Percentiles rank a stretch among this genome's conserved stretches.
Evolutionary conservation across 2,329 filamentous ascomycete genomes (phyloP).

Genomic region (Biscogniauxia mediterranea): DNA sequence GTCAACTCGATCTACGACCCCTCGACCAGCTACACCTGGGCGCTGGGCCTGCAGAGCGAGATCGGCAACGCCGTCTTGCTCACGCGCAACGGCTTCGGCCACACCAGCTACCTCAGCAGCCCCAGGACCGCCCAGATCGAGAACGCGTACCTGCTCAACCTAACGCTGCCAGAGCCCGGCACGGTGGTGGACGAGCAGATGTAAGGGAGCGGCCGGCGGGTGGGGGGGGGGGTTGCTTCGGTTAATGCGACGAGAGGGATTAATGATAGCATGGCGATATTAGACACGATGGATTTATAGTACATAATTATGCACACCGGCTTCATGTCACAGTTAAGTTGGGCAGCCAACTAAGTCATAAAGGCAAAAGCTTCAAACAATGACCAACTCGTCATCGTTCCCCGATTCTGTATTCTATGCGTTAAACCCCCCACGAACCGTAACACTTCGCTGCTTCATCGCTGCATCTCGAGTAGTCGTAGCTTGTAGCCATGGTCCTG

Average conservation of each 20-base stretch:
- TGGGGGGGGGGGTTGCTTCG: background rate
- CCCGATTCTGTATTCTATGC: too few relatives aligned
- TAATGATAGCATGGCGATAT: too few relatives aligned
- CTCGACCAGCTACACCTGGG: slow-evolving; percentile 39
- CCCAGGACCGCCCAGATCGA: slow-evolving; percentile 34
- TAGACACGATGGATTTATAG: too few relatives aligned
- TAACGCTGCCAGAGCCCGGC: slow-evolving; percentile 31
- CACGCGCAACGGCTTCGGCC: slow-evolving; percentile 39
- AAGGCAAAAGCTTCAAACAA: too few relatives aligned
- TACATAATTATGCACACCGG: too few relatives aligned
- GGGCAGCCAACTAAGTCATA: too few relatives aligned
- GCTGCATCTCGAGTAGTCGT: too few relatives aligned
- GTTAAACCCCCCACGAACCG: too few relatives aligned
- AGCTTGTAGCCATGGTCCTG: too few relatives aligned
- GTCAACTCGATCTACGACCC: slow-evolving; percentile 41
- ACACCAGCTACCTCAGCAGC: slow-evolving; percentile 35
- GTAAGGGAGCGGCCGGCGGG: background rate
- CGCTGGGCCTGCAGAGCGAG: slow-evolving; percentile 31
- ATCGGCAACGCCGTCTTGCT: slow-evolving; percentile 37
- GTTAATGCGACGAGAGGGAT: background rate
- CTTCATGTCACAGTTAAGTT: too few relatives aligned
- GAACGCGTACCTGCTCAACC: slow-evolving; percentile 34
- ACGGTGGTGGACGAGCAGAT: slow-evolving; percentile 18
- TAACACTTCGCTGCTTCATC: too few relatives aligned
- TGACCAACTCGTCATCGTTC: too few relatives aligned